Percentiles rank a stretch among this genome's conserved stretches.
Conservation (phyloP, 192 early-diverging fungal genomes). For the Backusella liffmaniae region DNA sequence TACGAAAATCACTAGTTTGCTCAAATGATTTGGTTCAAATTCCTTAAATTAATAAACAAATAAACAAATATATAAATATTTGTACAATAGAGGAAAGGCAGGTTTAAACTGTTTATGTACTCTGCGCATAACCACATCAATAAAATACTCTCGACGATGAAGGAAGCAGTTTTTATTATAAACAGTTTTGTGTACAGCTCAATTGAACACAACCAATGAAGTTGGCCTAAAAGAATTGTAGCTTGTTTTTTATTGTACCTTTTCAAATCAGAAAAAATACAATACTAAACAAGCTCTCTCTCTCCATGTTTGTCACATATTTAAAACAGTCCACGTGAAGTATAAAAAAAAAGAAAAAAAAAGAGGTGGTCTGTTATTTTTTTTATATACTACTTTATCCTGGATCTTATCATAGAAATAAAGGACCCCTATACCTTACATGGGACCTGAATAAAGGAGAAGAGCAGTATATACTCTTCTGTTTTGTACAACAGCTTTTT, state of each 20-base stretch:
- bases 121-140: neutral
- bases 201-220: neutral
- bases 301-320: neutral
- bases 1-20: neutral
- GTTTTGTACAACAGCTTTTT: neutral
- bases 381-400: neutral
- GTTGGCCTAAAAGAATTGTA: neutral
- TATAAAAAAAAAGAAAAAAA: neutral
- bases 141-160: neutral
- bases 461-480: neutral
- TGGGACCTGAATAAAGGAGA: neutral
- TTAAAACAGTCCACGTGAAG: neutral
- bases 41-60: conserved; percentile 5
- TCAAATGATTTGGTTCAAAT: conserved; percentile 2
- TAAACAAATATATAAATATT: neutral
- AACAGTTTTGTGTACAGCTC: neutral
- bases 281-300: no score
- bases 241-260: neutral
- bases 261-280: no score
- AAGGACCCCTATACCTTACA: neutral
- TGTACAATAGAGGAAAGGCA: neutral
- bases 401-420: neutral
- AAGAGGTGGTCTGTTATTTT: neutral
- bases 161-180: neutral
- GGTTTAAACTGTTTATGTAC: neutral